Base-by-base conservation (phyloP, 2,329 filamentous ascomycete species). In the Bertia moriformis region DNA sequence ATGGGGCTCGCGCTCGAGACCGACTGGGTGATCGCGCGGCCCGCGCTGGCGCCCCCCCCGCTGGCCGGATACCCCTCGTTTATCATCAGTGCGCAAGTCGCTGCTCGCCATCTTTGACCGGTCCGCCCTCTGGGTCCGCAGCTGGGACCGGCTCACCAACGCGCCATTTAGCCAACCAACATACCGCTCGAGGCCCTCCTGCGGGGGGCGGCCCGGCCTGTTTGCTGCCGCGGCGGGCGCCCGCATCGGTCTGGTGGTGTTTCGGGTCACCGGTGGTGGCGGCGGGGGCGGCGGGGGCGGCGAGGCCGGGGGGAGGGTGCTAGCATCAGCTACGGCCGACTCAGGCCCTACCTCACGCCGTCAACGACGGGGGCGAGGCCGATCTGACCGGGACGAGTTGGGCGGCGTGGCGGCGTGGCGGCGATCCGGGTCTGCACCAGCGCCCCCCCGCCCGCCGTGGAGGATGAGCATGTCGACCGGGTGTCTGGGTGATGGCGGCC, bases 31-130 rank as follows among this genome's bases (percentile, higher is more conserved):
- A 69, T 95, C 60, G 85, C 77, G 0, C 83, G 74, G 1, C 52
- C 61, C 0, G 68, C 68, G 3, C 62, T 95, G 24, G 64, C 71
- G 3, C 54, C 57, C 2, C 73, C 74, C 3, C n/a, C n/a, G n/a
- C n/a, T n/a, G n/a, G n/a, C n/a, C n/a, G n/a, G n/a, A n/a, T n/a
- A n/a, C n/a, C n/a, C n/a, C n/a, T n/a, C n/a, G n/a, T 94, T n/a
- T n/a, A n/a, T n/a, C n/a, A n/a, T n/a, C n/a, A n/a, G n/a, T n/a
- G 73, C 88, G 95, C 69, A 96, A 96, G 65, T 95, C 89, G 89
- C 69, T 95, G 37, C 75, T 95, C 14, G 87, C 86, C 41, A 94
- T 93, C 59, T 95, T 95, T 51, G 89, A 96, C 56, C 72, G 67
- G 49, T 86, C 82, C 40, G 82, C 82, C 46, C 69, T 94, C 36